Evolutionary conservation across 2,329 filamentous ascomycete species (phyloP), one percentile per base, ranked within the genome.

Genomic region (Fusarium phyllophilum): DNA sequence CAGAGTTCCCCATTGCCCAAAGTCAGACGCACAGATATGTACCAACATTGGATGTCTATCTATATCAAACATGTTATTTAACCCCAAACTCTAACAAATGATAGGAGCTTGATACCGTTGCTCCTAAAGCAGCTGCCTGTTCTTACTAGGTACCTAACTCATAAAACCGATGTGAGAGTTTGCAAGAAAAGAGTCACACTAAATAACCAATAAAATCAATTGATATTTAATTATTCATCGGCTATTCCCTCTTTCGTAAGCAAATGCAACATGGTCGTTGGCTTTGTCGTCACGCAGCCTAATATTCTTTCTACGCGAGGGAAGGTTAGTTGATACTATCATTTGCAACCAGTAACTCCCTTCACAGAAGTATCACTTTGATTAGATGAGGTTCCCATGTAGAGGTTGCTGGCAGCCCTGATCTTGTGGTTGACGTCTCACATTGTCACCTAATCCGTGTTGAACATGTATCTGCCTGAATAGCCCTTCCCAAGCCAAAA

Each of bases 181-280:
- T 31, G 9, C 20, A 22, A 59, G 22, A 33, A 36, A 46, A 52
- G 20, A 62, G 46, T 54, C 62, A 67, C 66, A 59, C 18, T 24
- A 42, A 11, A 29, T 49, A 44, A 29, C 42, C 41, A 39, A 42
- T 33, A n/a, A 20, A 41, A 44, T 29, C 20, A 29, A 44, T 29
- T 20, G 11, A 22, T n/a, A 29, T n/a, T 31, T 18, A 18, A 38
- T 20, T n/a, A 26, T 44, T 29, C 15, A 61, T 33, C 31, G 26
- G 34, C 22, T 15, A 29, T 42, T 68, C 26, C 63, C 63, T 68
- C 59, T 48, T 68, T 24, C 29, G 24, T 42, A n/a, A 61, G 22
- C 17, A 34, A 41, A 20, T 24, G 24, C n/a, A 26, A 57, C 38
- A 42, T 39, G 33, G n/a, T n/a, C 24, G 26, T 61, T 42, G 26